Conservation (phyloP, 306 rosid species). For the Cucurbita maxima region DNA sequence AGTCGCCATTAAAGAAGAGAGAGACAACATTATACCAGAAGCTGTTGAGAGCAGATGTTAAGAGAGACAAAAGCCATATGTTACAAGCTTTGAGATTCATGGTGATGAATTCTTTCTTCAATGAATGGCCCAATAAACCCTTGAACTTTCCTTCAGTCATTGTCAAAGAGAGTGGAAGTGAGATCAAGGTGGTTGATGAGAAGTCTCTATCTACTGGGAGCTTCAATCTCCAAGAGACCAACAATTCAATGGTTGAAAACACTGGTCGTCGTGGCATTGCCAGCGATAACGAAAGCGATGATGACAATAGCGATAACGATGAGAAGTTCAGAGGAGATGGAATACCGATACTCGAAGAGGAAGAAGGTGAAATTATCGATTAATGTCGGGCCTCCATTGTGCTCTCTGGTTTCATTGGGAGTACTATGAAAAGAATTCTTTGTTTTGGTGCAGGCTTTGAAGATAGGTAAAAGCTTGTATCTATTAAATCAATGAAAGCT, state of each 20-base stretch:
- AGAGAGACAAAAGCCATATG: slow-evolving; percentile 50
- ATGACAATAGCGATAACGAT: not conserved
- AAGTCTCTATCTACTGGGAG: not conserved
- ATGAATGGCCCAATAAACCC: slow-evolving; percentile 43
- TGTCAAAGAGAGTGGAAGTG: slow-evolving; percentile 25
- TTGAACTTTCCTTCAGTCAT: slow-evolving; percentile 39
- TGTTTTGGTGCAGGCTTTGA: not conserved
- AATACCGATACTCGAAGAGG: slow-evolving; percentile 27
- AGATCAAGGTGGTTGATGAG: slow-evolving; percentile 11
- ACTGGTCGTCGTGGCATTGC: not conserved
- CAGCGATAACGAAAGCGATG: not conserved
- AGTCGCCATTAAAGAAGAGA: slow-evolving; percentile 16
- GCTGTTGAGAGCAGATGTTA: slow-evolving; percentile 57
- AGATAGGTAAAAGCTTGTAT: not conserved
- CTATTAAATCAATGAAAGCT: not conserved
- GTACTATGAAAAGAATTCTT: not conserved
- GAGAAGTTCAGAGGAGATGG: slow-evolving; percentile 10
- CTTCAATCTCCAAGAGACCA: not conserved
- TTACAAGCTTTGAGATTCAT: slow-evolving; percentile 78
- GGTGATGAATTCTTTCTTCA: slow-evolving; percentile 60
- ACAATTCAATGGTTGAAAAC: not conserved
- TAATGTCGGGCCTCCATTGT: not conserved
- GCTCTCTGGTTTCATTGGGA: not conserved
- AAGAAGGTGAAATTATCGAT: slow-evolving; percentile 69
- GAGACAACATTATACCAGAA: slow-evolving; percentile 59